These are phyloP conservation scores for Nitzschia sp. DNA, from an alignment of 108 stramenopile species.

Conservation along the genomic window DNA sequence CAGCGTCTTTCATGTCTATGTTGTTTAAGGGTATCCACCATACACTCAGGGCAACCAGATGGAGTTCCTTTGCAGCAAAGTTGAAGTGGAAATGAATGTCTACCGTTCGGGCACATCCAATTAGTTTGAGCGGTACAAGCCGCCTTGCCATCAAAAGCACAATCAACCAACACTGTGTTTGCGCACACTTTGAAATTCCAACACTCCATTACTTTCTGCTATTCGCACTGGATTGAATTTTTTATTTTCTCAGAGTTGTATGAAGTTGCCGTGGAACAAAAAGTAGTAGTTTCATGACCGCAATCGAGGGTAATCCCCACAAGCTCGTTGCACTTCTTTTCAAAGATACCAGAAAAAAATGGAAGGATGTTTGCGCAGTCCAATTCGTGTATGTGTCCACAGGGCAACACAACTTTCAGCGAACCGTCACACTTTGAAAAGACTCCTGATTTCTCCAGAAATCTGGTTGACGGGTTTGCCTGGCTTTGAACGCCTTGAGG, in stretches of 20 bases:
- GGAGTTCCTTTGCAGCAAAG: slow-evolving; percentile 1
- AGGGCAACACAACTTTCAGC: background rate
- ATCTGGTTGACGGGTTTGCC: background rate
- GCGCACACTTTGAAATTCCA: background rate
- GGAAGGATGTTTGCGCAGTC: background rate
- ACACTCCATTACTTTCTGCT: background rate
- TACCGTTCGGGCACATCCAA: background rate
- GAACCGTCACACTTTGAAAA: background rate
- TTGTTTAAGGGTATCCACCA: background rate
- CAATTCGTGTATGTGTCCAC: slow-evolving; percentile 9
- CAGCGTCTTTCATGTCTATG: background rate
- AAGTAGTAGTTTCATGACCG: background rate
- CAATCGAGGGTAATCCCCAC: background rate
- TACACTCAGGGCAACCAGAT: background rate
- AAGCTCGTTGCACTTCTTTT: slow-evolving; percentile 10
- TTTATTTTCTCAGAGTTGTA: background rate
- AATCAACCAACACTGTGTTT: background rate
- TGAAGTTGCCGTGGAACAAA: background rate
- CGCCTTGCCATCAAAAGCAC: background rate
- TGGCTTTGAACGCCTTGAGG: background rate
- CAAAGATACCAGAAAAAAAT: background rate
- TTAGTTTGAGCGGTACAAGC: slow-evolving; percentile 4
- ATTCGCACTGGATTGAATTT: background rate
- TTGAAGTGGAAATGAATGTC: background rate
- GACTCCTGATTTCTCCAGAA: background rate